Evolutionary conservation across 2,329 filamentous ascomycete species (phyloP), one percentile per base, ranked within the genome.

Genomic region (Fusarium chaquense): DNA sequence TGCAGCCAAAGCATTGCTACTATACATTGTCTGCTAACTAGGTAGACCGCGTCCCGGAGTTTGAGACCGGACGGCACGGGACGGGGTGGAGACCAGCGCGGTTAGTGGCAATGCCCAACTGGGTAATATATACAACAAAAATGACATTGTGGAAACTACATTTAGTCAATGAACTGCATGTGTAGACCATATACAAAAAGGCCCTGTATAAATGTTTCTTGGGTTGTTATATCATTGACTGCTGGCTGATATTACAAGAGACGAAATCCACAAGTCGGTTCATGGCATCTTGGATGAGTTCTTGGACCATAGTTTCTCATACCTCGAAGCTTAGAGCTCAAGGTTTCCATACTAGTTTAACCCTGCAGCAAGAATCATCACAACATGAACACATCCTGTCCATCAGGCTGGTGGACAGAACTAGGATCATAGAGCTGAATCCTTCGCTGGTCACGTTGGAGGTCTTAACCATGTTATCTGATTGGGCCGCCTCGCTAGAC

Each of bases 391-490:
- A 40, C 6, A 5, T 6, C n/a, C 36, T 20, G 20, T 22, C n/a
- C 13, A 8, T 20, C 10, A 20, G 36, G 12, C 7, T 20, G 12
- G 11, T 22, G 13, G 12, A 22, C 2, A 7, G n/a, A 20, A 20
- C 18, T 6, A 40, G 8, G 49, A 24, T 20, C 26, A 38, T 28
- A 22, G 5, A 35, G 74, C 41, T 32, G 70, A 75, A 18, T 79
- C 77, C 56, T 59, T 79, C n/a, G 76, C 33, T 57, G 49, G 61
- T 5, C 20, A 43, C 68, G 2, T 74, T 66, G 15, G 78, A 60
- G 9, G 72, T 77, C 44, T 81, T 5, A 78, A 81, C 24, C 71
- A 78, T 12, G 44, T 77, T 10, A 30, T 76, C 6, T 71, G 79
- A 1, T 12, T 78, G 2, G 57, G 45, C 8, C 69, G 78, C 5